phyloP scores from a whole-genome alignment of 2,329 filamentous ascomycete species.

The Orbilia oligospora region DNA sequence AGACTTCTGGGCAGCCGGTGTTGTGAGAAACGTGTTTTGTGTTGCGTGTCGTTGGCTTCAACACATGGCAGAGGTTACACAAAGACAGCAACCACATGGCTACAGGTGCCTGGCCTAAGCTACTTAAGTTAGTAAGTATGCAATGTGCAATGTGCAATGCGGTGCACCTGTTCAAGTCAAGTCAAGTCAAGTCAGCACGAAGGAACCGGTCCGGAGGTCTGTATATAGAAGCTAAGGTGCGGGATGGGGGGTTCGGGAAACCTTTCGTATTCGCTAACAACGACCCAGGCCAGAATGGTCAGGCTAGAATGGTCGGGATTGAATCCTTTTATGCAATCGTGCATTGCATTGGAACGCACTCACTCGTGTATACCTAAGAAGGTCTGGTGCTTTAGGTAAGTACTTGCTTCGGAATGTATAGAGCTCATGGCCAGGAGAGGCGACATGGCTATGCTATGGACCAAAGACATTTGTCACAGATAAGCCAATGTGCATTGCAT shows the following conservation, averaged over 20 bases:
- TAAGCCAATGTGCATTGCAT: background rate
- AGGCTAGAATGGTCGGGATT: background rate
- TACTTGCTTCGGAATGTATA: too few relatives aligned
- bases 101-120: too few relatives aligned
- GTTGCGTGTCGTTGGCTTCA: conserved; percentile 53
- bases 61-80: conserved; percentile 43
- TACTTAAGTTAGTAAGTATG: background rate
- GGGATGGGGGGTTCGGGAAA: background rate
- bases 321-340: background rate
- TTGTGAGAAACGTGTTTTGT: conserved; percentile 5
- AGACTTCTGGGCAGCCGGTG: too few relatives aligned
- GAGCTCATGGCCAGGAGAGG: too few relatives aligned
- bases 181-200: background rate
- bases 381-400: too few relatives aligned
- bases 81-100: conserved; percentile 1
- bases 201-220: background rate
- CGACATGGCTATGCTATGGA: conserved; percentile 4
- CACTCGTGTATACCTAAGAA: too few relatives aligned
- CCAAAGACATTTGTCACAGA: background rate
- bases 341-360: background rate
- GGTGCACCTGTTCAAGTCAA: too few relatives aligned
- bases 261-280: conserved; percentile 4
- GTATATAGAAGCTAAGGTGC: background rate
- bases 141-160: background rate
- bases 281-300: conserved; percentile 1